Base-by-base conservation (phyloP, 2,329 filamentous ascomycete species). In the Esteya vermicola region DNA sequence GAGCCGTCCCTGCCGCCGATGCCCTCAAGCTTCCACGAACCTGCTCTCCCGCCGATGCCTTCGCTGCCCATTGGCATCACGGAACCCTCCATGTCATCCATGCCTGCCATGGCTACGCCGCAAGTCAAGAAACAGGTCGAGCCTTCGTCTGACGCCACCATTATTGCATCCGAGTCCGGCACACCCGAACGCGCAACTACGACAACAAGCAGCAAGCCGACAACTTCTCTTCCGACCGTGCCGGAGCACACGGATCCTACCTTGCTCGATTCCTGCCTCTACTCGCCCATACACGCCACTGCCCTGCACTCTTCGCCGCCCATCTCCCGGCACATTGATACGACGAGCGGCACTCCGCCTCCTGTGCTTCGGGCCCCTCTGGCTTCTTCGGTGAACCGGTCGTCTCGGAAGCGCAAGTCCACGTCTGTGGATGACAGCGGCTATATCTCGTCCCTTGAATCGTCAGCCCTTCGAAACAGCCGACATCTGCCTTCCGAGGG, bases 401-500 rank as follows among this genome's bases (percentile, higher is more conserved):
- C 77, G 30, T n/a, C n/a, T n/a, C 78, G 80, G 48, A 85, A 84
- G 61, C 79, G 82, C 48, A 89, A 85, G 57, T 75, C 82, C 51
- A 73, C 74, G 23, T 80, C 81, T 12, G 80, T 93, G 65, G 85
- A 74, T 52, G 91, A 98, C 59, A 96, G 89, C 55, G 91, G 91
- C 31, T 98, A 96, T 59, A 94, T 93, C 56, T 96, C 91, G 2
- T 95, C 88, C 0, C 70, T 96, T 16, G 88, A 95, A 51, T 96
- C 91, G 3, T 96, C 91, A 0, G 85, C 72, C 13, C 72, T 85
- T 56, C 75, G 89, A 47, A 67, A 73, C 44, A 64, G 64, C 14
- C 67, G 75, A 42, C 67, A 84, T 16, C 68, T 85, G 33, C 85
- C 80, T 4, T 89, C 85, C 0, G 86, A 93, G 52, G 72, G 78